A percentile compares a stretch with the other conserved stretches of the same genome.
These are phyloP conservation scores for Lactarius sp. DNA, from an alignment of 768 basidiomycete species.

Conservation along the genomic window DNA sequence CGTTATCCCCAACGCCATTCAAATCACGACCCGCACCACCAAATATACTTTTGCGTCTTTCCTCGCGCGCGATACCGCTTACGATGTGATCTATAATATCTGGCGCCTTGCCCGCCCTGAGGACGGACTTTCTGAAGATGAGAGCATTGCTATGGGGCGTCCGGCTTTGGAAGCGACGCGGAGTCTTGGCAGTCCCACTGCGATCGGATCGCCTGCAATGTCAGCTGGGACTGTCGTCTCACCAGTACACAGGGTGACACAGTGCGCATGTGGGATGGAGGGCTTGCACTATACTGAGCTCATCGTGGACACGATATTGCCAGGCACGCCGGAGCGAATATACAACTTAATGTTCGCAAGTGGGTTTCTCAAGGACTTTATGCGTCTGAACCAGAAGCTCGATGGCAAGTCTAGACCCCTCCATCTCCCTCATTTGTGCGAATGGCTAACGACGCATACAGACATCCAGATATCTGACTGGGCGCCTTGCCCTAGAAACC, in stretches of 20 bases:
- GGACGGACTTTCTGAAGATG: slow-evolving; percentile 24
- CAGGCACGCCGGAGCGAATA: slow-evolving; percentile 91
- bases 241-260: slow-evolving; percentile 50
- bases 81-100: slow-evolving; percentile 92
- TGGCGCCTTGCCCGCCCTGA: slow-evolving; percentile 89
- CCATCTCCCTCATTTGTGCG: background rate
- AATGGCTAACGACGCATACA: slow-evolving; percentile 31
- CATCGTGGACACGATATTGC: slow-evolving; percentile 73
- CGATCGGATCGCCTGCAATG: slow-evolving; percentile 7
- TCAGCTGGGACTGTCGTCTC: slow-evolving; percentile 16
- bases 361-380: slow-evolving; percentile 92
- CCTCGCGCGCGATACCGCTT: slow-evolving; percentile 92
- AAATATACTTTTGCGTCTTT: slow-evolving; percentile 97
- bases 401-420: slow-evolving; percentile 50
- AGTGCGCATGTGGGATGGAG: slow-evolving; percentile 68
- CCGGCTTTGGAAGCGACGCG: slow-evolving; percentile 15
- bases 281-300: slow-evolving; percentile 67
- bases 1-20: slow-evolving; percentile 95
- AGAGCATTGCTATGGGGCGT: background rate
- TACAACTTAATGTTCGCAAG: slow-evolving; percentile 95
- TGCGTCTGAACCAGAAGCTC: slow-evolving; percentile 84
- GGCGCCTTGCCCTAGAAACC: slow-evolving; percentile 59
- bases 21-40: slow-evolving; percentile 72
- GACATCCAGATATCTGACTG: slow-evolving; percentile 97
- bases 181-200: background rate